Evolutionary conservation across 202 grass and related monocot species (phyloP), one percentile per base, ranked within the genome.

Genomic region (Brachypodium distachyon): DNA sequence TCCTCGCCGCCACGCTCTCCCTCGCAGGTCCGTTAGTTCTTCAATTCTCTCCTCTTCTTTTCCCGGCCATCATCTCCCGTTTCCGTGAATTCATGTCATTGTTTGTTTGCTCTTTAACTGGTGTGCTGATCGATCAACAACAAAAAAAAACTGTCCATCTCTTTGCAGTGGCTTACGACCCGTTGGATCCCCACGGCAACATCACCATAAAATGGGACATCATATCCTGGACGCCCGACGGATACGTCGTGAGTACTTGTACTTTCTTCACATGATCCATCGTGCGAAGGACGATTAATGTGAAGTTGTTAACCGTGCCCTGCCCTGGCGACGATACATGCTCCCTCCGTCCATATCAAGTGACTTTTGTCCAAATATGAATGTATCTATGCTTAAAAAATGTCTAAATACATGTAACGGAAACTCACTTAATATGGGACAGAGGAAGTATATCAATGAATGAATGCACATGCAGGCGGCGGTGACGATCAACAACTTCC

Each of bases 151-250:
- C n/a, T 19, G 44, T 53, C 17, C 2, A 33, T 77, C 16, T 10
- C 3, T 14, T 70, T 81, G 8, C 70, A 92, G 96, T 39, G 72
- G 96, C 91, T 17, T 99, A 95, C 47, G 96, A 99, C 36, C 96
- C 96, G 1, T 42, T 99, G 56, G 96, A 99, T 32, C 96, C 96
- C 31, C 93, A 71, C 44, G 96, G 96, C 22, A 99, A 99, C 88
- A 99, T 99, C 16, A 99, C 96, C 37, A 89, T 99, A 39, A 99
- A 96, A 83, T 99, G 96, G 96, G 96, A 99, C 81, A 84, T 99
- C 43, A 83, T 99, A 4, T 94, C 91, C 14, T 99, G 96, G 96
- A 99, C 96, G 4, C 77, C 87, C 2, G 96, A 99, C 39, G 96
- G 96, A 74, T 99, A 99, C 29, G 89, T 96, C 32, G 96, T 99